Percentiles rank a stretch among this genome's conserved stretches.
phyloP scores from a whole-genome alignment of 805 yeast species.

The Ogataea pignaliae region DNA sequence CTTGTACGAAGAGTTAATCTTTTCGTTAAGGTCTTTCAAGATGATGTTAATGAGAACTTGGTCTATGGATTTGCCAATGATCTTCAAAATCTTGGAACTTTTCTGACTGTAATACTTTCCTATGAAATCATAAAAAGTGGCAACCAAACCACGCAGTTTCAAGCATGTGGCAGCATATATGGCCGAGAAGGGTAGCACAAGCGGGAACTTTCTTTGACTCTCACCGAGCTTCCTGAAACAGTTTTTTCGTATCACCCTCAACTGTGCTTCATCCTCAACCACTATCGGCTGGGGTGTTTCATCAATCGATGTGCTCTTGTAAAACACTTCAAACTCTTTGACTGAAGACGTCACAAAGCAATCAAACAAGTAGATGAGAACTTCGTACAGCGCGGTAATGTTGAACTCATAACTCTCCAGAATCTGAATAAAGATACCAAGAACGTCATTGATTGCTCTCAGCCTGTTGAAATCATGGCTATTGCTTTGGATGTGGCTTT shows the following conservation, averaged over 20 bases:
- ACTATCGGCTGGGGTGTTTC: slow-evolving; percentile 90
- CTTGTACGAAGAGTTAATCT: slow-evolving; percentile 68
- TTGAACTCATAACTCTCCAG: slow-evolving; percentile 69
- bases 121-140: slow-evolving; percentile 59
- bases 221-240: slow-evolving; percentile 24
- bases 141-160: slow-evolving; percentile 60
- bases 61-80: slow-evolving; percentile 62
- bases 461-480: slow-evolving; percentile 41
- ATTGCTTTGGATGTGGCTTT: slow-evolving; percentile 40
- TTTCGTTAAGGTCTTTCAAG: slow-evolving; percentile 54
- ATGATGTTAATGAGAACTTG: slow-evolving; percentile 63
- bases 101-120: slow-evolving; percentile 62
- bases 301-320: slow-evolving; percentile 56
- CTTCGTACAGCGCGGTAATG: slow-evolving; percentile 54
- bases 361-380: slow-evolving; percentile 54
- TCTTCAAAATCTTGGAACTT: slow-evolving; percentile 54
- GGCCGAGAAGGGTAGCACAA: slow-evolving; percentile 80
- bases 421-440: slow-evolving; percentile 71
- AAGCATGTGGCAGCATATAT: slow-evolving; percentile 85
- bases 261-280: slow-evolving; percentile 54
- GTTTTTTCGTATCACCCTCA: slow-evolving; percentile 53
- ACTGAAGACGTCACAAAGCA: slow-evolving; percentile 55
- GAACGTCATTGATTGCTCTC: slow-evolving; percentile 49
- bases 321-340: slow-evolving; percentile 54
- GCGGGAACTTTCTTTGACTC: slow-evolving; percentile 40